Evolutionary conservation across 148 eudicot species (phyloP), one percentile per base, ranked within the genome.

Genomic region (Bassia scoparia): DNA sequence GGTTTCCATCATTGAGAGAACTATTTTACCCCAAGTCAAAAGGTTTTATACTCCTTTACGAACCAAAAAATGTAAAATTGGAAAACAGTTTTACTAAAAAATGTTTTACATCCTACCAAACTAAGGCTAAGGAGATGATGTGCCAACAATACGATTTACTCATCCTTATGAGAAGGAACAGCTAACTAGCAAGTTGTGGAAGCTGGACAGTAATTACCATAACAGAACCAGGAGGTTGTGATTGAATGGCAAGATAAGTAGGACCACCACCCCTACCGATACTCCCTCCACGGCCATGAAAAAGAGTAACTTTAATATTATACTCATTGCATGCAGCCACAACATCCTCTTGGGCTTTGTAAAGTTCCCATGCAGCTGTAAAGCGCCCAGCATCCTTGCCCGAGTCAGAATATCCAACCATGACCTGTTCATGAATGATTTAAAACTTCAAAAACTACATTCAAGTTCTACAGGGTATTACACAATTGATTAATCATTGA

Each of bases 301-400:
- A 92, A 43, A 92, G 82, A 62, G 96, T 92, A 79, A 88, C 83
- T 81, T 92, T 90, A 21, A 90, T 92, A 34, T 87, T 91, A 74
- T 67, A 88, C 76, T 88, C 89, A 29, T 87, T 90, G 84, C 98
- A 92, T 67, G 94, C 96, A 69, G 94, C 92, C 74, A 88, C 93
- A 68, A 93, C 94, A 77, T 89, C 90, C 74, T 90, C 94, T 84
- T 93, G 98, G 64, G 96, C 98, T 87, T 92, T 93, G 77, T 90
- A 89, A 61, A 89, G 97, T 67, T 90, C 96, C 94, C 98, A 90
- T 7, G 96, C 98, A 52, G 96, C 98, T 68, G 96, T 84, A 62
- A 93, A 90, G 67, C 98, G 90, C n/a, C 98, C 94, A 66, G 94
- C 94, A 80, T 93, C 96, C 83, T 93, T 90, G 66, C 98, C 94